Evolutionary conservation across 2,329 filamentous ascomycete genomes (phyloP).

Genomic region (Coleophoma eucalyptorum): DNA sequence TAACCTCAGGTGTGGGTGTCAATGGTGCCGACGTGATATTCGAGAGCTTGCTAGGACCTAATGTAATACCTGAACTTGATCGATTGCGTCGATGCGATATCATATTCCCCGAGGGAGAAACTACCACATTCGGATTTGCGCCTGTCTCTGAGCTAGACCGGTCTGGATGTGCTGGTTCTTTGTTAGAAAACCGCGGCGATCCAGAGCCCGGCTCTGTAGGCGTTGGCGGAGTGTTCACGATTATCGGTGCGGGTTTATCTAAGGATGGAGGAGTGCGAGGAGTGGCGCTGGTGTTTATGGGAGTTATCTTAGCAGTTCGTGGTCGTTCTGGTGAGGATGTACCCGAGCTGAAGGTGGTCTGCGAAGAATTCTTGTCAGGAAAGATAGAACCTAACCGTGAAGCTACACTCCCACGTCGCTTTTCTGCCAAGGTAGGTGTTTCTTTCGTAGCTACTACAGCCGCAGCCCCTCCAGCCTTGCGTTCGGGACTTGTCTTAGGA

Average conservation of each 20-base stretch:
- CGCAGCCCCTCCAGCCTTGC: constrained; percentile 19
- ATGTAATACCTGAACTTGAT: constrained; percentile 44
- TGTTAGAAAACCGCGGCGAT: constrained; percentile 19
- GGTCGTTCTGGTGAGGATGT: constrained; percentile 23
- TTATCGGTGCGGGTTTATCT: constrained; percentile 40
- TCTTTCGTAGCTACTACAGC: constrained; percentile 10
- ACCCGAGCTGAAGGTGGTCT: constrained; percentile 7
- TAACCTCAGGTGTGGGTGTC: constrained; percentile 71
- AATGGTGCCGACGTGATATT: constrained; percentile 68
- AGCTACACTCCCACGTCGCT: constrained; percentile 22
- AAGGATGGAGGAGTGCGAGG: constrained; percentile 24
- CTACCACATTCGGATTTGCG: constrained; percentile 46
- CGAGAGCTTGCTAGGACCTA: constrained; percentile 78
- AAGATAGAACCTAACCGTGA: constrained; percentile 25
- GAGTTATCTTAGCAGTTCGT: constrained; percentile 17
- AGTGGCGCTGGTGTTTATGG: constrained; percentile 21
- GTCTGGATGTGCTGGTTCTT: constrained; percentile 21
- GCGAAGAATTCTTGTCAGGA: constrained; percentile 18
- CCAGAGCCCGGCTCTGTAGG: constrained; percentile 42
- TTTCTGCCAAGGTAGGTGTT: constrained; percentile 14
- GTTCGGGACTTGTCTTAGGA: constrained; percentile 39
- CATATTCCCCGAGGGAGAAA: constrained; percentile 65
- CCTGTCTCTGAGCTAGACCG: constrained; percentile 7
- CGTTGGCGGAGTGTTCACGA: constrained; percentile 65
- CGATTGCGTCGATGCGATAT: constrained; percentile 66